Base-by-base conservation (phyloP, 768 basidiomycete genomes). In the Dioszegia hungarica region DNA sequence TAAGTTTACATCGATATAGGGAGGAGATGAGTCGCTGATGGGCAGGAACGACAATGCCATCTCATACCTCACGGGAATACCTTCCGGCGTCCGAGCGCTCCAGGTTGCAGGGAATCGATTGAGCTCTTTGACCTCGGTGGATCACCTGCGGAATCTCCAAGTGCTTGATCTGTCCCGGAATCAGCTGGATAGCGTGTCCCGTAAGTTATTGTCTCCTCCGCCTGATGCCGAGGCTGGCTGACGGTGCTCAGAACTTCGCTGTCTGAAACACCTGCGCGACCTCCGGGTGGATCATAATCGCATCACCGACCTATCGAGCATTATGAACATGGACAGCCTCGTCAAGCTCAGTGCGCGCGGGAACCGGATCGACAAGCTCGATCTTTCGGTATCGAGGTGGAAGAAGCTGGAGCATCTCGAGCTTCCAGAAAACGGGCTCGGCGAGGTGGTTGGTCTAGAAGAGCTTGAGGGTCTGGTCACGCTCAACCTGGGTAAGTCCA, bases 151-250 rank as follows among this genome's bases (percentile, higher is more conserved):
- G 33, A 88, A 89, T 72, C 81, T 99, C 38, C 90, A 92, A 77
- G 84, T 82, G 67, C 81, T 99, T 69, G 91, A 99, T 78, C 85
- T 99, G 60, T 91, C 90, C 74, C 76, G 84, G 68, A 98, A 98
- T 75, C 83, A 89, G 62, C 81, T 98, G 50, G 90, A 94, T 59
- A 89, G 89, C 8, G 79, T 98, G 55, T 82, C 81, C 46, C 90
- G 90, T 94, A 76, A 78, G 89, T 85, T 36, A n/a, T 11, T 15
- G 20, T 52, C 22, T 34, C 29, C 17, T 25, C 37, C 22, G 14
- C 12, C 31, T 1, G 3, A 6, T 33, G 31, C n/a, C 20, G 40
- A 40, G 24, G 4, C 24, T 14, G 22, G 27, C 39, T 48, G 25
- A 53, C 40, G 28, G 4, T 15, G 10, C 6, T 34, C 38, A 46